Evolutionary conservation across 257 asterid genomes (phyloP), one percentile per base, ranked within the genome.

Genomic region (Fraxinus cuspidata): DNA sequence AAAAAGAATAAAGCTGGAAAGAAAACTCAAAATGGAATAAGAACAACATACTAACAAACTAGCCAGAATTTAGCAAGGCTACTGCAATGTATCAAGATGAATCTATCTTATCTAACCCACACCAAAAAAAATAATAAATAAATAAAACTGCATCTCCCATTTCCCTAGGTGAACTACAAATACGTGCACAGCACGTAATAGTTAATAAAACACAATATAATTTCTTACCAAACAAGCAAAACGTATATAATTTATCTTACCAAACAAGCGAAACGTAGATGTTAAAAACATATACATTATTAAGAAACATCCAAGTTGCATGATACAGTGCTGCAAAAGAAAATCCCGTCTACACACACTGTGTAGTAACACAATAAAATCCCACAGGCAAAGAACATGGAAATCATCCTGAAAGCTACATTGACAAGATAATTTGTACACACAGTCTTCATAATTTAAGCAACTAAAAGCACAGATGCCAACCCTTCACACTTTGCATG

Each of bases 401-500:
- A 42, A 64, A 38, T 69, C 60, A 72, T 23, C 75, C 44, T 44
- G 70, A 70, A 77, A 74, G 28, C 34, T 74, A 82, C 83, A 76
- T 53, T 60, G 67, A 79, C 84, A 79, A 77, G 83, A 79, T 67
- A 81, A 72, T 60, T 38, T 21, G 73, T 77, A 74, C 51, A 72
- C 77, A 69, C 79, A 25, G 19, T 11, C 69, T 63, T 27, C n/a
- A 25, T 53, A 71, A 72, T 83, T 77, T 79, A 58, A 72, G 82
- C 63, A 12, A 76, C 74, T 71, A 79, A 74, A 81, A 81, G 77
- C 84, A 81, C 70, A 76, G 34, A 40, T 74, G 69, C 35, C 66
- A 42, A 77, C 77, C 74, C 81, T 81, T 74, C 81, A 81, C 83
- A 85, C 85, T 83, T 78, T 21, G 74, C 65, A 56, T 51, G 83